Evolutionary conservation across 306 rosid genomes (phyloP), one percentile per base, ranked within the genome.

Genomic region (Phaseolus lunatus): DNA sequence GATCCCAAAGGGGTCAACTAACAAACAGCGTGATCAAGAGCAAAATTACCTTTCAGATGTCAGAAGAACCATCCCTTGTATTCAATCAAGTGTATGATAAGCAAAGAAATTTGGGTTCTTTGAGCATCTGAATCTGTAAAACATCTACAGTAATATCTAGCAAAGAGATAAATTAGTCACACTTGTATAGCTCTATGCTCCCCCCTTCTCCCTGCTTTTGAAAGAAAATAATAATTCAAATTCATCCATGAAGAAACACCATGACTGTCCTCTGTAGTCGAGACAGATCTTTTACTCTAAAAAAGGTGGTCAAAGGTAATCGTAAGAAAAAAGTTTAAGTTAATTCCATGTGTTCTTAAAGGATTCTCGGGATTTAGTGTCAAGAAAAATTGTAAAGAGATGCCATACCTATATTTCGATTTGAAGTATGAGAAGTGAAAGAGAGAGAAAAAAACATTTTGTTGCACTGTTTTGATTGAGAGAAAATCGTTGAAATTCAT

Each of bases 1-100:
- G 59, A 78, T 84, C 80, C 83, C 85, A 31, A 87, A 84, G 86
- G 88, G 89, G 23, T 80, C 80, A 72, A 56, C 82, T 82, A 74
- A 83, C 77, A 47, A 76, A 68, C 80, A 58, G 19, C 65, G 47
- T 64, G 74, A 67, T 78, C 61, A 72, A 68, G 73, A 57, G 70
- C 78, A 80, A 83, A 43, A n/a, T 73, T 68, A 68, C 79, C 65
- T 39, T 75, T 77, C 70, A 82, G 88, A 83, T 76, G 82, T 72
- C 78, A 78, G 73, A 84, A 75, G 88, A 81, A 81, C 82, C 84
- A 20, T 72, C 43, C 31, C 57, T 76, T 72, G 82, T 81, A 75
- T 67, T 67, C 61, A 14, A 56, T 68, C 50, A 80, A 84, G 68
- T 77, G 85, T 85, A 80, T 69, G 57, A 81, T 71, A 76, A 59